Evolutionary conservation across 257 asterid species (phyloP), one percentile per base, ranked within the genome.

Genomic region (Lantana camara): DNA sequence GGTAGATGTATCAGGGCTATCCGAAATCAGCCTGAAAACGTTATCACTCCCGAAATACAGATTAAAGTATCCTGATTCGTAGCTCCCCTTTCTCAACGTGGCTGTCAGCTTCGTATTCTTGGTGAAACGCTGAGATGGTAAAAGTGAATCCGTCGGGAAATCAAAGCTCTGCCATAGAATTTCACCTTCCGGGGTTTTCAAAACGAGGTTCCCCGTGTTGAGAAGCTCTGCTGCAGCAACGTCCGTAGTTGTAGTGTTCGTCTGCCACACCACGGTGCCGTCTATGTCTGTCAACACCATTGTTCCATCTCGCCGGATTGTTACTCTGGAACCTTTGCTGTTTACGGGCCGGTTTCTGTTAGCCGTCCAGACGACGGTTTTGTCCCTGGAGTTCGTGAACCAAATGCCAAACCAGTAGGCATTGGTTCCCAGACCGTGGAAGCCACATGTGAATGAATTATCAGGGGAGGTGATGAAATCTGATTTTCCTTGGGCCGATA

Each of bases 151-250:
- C 0, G 85, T 80, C 0, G 95, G 95, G 35, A 38, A 80, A 68
- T 80, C 95, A 41, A 84, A 87, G 24, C 86, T 80, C 69, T 84
- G 84, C 96, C 96, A 89, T 22, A 80, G 72, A 41, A 82, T 17
- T 7, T 66, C 57, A 49, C 79, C 84, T 46, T 14, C 20, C 0
- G 66, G 69, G 48, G 67, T 75, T 54, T 44, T 60, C n/a, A 88
- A 47, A 4, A 85, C 83, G 7, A 89, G 82, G 64, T 87, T 84
- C 0, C 92, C 95, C 0, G 80, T 41, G 48, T 80, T 62, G 20
- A 82, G 85, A 60, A 87, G 80, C 73, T 74, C 74, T 0, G 87
- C 91, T 27, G 35, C 52, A 14, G 73, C 71, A 9, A 79, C 75
- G n/a, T 70, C 52, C 0, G 65, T 53, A 4, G 73, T 48, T n/a